Evolutionary conservation across 108 stramenopile genomes (phyloP), one percentile per base, ranked within the genome.

Genomic region (Fistulifera solaris): DNA sequence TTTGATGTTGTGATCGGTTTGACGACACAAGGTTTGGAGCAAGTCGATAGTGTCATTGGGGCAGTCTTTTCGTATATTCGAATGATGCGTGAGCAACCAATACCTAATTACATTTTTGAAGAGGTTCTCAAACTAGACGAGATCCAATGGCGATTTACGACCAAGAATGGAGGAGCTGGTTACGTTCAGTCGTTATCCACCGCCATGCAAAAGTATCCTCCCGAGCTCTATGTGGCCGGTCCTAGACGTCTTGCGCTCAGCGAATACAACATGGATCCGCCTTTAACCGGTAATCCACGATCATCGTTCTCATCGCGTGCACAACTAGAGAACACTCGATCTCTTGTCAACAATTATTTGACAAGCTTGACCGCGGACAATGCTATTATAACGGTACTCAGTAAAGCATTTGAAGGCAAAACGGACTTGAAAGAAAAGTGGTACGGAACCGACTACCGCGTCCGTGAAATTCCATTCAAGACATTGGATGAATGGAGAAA

Each of bases 401-500:
- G 78, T 52, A 86, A 85, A 54, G 55, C 75, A 17, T 86, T 81
- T 57, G 70, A 81, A 49, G 74, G 77, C 4, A 63, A 77, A 51
- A 85, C 85, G 25, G 57, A 71, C 23, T 48, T 73, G 48, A 65
- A 59, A 42, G 87, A 89, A 58, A 69, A 78, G 39, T 89, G 89
- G 93, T 87, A 91, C 58, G 88, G 88, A 16, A 85, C 86, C 14
- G 71, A 87, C 50, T 89, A 78, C 58, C 63, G 67, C 11, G 78
- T 67, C 14, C 64, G 75, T 16, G 63, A 64, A 15, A 62, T 89
- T 38, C 58, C 76, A 3, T n/a, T 52, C 18, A 51, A 70, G n/a
- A 75, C 79, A 8, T 45, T 76, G 58, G 54, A 58, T 28, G 57
- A 65, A 65, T 85, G 83, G 87, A 61, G 67, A 53, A 72, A 78